Percentiles rank a stretch among this genome's conserved stretches.
Evolutionary conservation across 2,329 filamentous ascomycete genomes (phyloP).

Genomic region (Aureobasidium sp.): DNA sequence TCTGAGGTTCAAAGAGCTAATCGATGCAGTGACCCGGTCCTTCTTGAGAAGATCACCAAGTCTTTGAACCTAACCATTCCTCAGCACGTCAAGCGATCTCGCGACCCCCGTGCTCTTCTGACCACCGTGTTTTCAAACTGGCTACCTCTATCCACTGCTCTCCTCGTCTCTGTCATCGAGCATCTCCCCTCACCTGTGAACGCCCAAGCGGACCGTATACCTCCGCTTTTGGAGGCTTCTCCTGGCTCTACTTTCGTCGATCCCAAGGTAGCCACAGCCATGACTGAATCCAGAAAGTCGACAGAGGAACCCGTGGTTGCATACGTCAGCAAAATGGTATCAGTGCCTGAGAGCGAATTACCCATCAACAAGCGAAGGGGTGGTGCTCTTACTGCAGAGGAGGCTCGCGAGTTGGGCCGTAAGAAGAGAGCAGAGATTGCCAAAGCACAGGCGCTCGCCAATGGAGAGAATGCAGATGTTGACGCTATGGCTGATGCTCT

Average conservation of each 20-base stretch:
- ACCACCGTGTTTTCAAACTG: constrained; percentile 82
- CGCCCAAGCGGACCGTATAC: constrained; percentile 75
- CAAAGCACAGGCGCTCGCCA: constrained; percentile 60
- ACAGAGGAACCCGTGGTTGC: constrained; percentile 74
- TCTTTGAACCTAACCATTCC: constrained; percentile 78
- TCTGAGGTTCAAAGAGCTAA: neutral
- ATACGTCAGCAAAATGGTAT: constrained; percentile 98
- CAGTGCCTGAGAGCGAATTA: constrained; percentile 84
- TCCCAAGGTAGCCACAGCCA: constrained; percentile 64
- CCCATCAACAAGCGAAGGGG: constrained; percentile 75
- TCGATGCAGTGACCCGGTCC: constrained; percentile 56
- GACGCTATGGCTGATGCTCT: constrained; percentile 56
- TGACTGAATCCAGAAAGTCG: constrained; percentile 68
- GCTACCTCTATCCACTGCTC: constrained; percentile 85
- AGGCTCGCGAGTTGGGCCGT: constrained; percentile 79
- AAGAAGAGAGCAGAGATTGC: constrained; percentile 87
- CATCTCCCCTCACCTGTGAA: constrained; percentile 75
- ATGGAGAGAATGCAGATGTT: constrained; percentile 41
- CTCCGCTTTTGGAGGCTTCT: constrained; percentile 69
- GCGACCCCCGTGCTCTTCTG: constrained; percentile 75
- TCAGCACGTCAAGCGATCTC: constrained; percentile 73
- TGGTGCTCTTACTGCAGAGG: constrained; percentile 70
- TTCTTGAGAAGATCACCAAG: constrained; percentile 92
- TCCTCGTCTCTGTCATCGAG: constrained; percentile 90
- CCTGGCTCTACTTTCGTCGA: constrained; percentile 70